These are phyloP conservation scores for Nicotiana attenuata DNA, from an alignment of 257 asterid genomes.

Conservation along the genomic window DNA sequence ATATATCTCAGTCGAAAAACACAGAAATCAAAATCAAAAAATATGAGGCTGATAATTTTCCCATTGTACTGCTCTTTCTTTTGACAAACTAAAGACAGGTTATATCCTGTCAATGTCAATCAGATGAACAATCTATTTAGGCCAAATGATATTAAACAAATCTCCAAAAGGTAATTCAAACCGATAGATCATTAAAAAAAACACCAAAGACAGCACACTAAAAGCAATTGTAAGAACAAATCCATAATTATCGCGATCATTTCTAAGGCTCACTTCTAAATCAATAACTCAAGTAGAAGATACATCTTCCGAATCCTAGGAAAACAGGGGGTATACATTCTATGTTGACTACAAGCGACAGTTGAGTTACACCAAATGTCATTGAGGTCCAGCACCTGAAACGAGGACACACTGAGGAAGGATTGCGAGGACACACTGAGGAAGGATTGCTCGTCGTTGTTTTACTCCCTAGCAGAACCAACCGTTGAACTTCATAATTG, in stretches of 20 bases:
- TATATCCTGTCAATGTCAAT: not conserved
- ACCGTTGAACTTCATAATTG: not conserved
- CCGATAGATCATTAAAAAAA: not conserved
- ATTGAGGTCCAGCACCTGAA: not conserved
- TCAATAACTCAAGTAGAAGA: not conserved
- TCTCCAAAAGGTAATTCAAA: not conserved
- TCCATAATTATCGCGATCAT: not conserved
- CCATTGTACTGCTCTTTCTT: not conserved
- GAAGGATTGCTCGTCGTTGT: not conserved
- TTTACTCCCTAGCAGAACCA: conserved; percentile 1
- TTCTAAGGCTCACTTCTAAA: not conserved
- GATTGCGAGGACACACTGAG: not conserved
- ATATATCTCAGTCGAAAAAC: not conserved
- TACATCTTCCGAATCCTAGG: not conserved
- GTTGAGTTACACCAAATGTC: not conserved
- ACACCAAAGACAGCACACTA: not conserved
- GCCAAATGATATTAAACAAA: not conserved
- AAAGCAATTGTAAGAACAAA: not conserved
- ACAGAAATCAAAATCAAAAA: not conserved
- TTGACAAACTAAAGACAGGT: not conserved
- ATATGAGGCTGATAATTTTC: conserved; percentile 5
- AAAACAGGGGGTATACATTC: not conserved
- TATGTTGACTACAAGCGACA: not conserved
- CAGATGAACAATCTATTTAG: not conserved
- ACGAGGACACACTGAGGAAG: not conserved